A percentile compares a stretch with the other conserved stretches of the same genome.
Conservation (phyloP, 2,329 filamentous ascomycete species). For the Knoxdaviesia proteae region DNA sequence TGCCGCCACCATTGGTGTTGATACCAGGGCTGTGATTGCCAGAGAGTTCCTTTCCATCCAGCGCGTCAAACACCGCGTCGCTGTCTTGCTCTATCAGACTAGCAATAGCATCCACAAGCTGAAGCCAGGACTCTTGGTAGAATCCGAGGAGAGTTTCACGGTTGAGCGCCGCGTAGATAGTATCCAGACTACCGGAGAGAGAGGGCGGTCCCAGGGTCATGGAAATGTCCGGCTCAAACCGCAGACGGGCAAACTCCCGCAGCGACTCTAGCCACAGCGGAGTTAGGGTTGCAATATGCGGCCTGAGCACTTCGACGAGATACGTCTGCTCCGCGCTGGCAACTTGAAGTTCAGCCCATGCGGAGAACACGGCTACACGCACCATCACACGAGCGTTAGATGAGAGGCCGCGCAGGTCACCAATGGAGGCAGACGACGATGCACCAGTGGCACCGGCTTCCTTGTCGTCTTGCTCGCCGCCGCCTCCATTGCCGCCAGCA, state of each 20-base stretch:
- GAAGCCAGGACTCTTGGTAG: constrained; percentile 94
- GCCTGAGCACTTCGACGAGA: constrained; percentile 67
- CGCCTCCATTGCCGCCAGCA: constrained; percentile 1
- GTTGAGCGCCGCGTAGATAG: constrained; percentile 86
- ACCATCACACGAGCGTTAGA: constrained; percentile 97
- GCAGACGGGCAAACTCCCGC: constrained; percentile 75
- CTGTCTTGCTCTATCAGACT: constrained; percentile 95
- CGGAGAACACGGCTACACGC: constrained; percentile 89
- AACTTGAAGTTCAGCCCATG: constrained; percentile 93
- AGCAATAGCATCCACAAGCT: constrained; percentile 89
- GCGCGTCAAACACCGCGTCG: constrained; percentile 88
- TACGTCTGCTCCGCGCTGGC: constrained; percentile 85
- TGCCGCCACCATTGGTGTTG: constrained; percentile 20
- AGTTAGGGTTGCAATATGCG: constrained; percentile 74
- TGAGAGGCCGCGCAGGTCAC: constrained; percentile 78
- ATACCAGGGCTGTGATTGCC: constrained; percentile 14
- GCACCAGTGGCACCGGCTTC: constrained; percentile 14
- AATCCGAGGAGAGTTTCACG: constrained; percentile 84
- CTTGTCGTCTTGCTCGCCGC: neutral
- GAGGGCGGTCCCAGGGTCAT: constrained; percentile 68
- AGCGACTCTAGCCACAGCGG: constrained; percentile 87
- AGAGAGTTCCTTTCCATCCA: constrained; percentile 59
- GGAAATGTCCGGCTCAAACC: constrained; percentile 94
- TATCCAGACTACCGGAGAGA: constrained; percentile 69
- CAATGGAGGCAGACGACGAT: constrained; percentile 44